phyloP scores from a whole-genome alignment of 2,329 filamentous ascomycete species.

The Colletotrichum spaethianum region DNA sequence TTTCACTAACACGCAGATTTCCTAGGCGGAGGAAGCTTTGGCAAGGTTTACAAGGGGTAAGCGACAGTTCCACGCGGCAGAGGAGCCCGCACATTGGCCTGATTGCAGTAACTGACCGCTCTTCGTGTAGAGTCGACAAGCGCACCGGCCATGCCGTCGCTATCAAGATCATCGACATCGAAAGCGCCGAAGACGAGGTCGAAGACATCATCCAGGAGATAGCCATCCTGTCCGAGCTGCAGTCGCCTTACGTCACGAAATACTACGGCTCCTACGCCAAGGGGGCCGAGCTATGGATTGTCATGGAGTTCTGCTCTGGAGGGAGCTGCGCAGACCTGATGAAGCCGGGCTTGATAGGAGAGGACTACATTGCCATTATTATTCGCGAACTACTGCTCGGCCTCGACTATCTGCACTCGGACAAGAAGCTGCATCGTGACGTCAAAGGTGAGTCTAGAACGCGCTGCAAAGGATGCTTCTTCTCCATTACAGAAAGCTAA shows the following conservation, averaged over 20 bases:
- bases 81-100: background rate
- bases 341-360: slow-evolving; percentile 91
- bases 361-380: slow-evolving; percentile 98
- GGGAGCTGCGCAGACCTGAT: slow-evolving; percentile 96
- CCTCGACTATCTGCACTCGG: slow-evolving; percentile 91
- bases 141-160: slow-evolving; percentile 93
- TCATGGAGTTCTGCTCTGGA: slow-evolving; percentile 99
- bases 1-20: slow-evolving; percentile 33
- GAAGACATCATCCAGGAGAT: slow-evolving; percentile 99
- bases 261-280: slow-evolving; percentile 98
- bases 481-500: background rate
- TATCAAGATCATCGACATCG: slow-evolving; percentile 98
- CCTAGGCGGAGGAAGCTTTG: slow-evolving; percentile 94
- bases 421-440: slow-evolving; percentile 96
- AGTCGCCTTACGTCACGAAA: slow-evolving; percentile 96
- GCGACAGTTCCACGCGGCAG: background rate
- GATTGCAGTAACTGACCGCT: slow-evolving; percentile 34
- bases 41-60: slow-evolving; percentile 98
- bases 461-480: background rate
- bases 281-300: slow-evolving; percentile 97
- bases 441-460: slow-evolving; percentile 80
- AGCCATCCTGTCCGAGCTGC: slow-evolving; percentile 94
- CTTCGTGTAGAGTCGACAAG: slow-evolving; percentile 82
- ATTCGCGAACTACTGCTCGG: slow-evolving; percentile 90
- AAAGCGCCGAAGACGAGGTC: slow-evolving; percentile 98